Evolutionary conservation across 202 grass and related monocot genomes (phyloP).

Genomic region (Carex sylvatica): DNA sequence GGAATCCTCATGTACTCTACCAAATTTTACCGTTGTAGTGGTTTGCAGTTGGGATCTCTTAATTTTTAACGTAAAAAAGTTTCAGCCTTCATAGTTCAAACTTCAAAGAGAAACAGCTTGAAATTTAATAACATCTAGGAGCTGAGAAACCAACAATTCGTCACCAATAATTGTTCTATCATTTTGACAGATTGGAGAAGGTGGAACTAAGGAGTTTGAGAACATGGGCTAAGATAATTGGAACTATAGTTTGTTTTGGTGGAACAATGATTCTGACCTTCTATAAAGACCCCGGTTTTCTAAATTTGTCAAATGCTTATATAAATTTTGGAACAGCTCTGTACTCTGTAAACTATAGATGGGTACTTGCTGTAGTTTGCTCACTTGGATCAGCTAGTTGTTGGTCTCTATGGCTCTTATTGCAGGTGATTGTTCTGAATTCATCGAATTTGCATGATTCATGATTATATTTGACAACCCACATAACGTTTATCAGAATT

Average conservation of each 20-base stretch:
- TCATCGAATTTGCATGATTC: too few relatives aligned
- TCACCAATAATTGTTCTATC: neutral
- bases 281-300: conserved; percentile 45
- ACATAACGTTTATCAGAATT: too few relatives aligned
- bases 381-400: conserved; percentile 41
- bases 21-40: too few relatives aligned
- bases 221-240: conserved; percentile 46
- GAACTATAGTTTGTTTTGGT: conserved; percentile 49
- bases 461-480: too few relatives aligned
- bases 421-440: conserved; percentile 30
- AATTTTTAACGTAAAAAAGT: too few relatives aligned
- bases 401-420: conserved; percentile 60
- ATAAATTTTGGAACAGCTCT: neutral
- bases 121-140: neutral
- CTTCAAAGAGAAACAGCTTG: too few relatives aligned
- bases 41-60: too few relatives aligned
- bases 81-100: too few relatives aligned
- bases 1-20: too few relatives aligned
- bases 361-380: conserved; percentile 42
- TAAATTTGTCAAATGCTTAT: neutral
- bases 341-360: conserved; percentile 7
- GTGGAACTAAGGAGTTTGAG: conserved; percentile 36
- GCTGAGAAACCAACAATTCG: too few relatives aligned
- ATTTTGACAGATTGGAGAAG: conserved; percentile 42
- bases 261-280: conserved; percentile 58